phyloP scores from a whole-genome alignment of 1,284 basidiomycete genomes.

The Puccinia polysora region DNA sequence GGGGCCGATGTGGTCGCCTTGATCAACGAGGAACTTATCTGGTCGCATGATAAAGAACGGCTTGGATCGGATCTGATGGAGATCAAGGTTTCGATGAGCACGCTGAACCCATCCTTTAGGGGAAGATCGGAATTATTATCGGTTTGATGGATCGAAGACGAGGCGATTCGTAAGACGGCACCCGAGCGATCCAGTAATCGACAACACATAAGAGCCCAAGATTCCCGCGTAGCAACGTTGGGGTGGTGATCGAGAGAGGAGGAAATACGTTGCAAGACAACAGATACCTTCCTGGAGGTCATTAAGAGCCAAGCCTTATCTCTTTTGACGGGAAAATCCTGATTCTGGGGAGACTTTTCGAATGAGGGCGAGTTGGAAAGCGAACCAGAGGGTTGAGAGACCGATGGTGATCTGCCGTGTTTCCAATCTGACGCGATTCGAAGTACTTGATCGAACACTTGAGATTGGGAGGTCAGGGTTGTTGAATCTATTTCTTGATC shows the following conservation, averaged over 20 bases:
- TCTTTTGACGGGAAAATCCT: conserved; percentile 15
- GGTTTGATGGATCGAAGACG: background rate
- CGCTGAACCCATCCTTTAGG: conserved; percentile 1
- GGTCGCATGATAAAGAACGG: background rate
- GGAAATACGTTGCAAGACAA: conserved; percentile 1
- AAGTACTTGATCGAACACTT: conserved; percentile 1
- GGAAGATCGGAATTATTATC: background rate
- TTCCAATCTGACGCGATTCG: conserved; percentile 24
- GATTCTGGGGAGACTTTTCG: background rate
- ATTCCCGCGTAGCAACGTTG: background rate
- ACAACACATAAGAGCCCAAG: conserved; percentile 10
- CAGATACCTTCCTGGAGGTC: conserved; percentile 15
- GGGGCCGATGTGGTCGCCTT: conserved; percentile 1
- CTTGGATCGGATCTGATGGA: background rate
- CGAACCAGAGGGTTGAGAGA: background rate
- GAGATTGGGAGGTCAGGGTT: background rate
- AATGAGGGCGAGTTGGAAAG: background rate
- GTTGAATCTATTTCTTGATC: background rate
- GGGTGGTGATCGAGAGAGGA: background rate
- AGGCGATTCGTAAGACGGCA: background rate
- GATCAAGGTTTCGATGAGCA: conserved; percentile 18
- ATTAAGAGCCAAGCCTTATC: conserved; percentile 8
- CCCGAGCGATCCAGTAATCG: conserved; percentile 3
- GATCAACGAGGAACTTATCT: background rate
- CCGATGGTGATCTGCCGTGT: background rate